phyloP scores from a whole-genome alignment of 352 stramenopile genomes.

The Phytophthora aleatoria region DNA sequence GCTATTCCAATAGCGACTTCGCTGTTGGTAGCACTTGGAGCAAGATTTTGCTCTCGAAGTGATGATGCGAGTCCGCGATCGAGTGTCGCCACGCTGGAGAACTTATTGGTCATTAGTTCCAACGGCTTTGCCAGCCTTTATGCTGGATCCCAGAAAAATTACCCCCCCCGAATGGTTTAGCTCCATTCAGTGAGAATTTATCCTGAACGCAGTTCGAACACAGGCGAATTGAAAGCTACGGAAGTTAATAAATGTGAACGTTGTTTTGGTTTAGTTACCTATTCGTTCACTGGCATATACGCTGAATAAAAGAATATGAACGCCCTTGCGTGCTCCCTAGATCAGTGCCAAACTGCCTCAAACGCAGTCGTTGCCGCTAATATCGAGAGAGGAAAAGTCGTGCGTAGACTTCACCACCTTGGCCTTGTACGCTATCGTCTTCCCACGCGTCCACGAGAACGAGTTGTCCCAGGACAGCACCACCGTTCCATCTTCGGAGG shows the following conservation, averaged over 20 bases:
- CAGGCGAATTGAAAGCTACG: background rate
- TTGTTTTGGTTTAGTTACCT: background rate
- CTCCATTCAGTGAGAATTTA: background rate
- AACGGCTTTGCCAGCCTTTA: background rate
- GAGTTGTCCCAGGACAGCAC: slow-evolving; percentile 80
- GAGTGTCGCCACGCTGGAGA: background rate
- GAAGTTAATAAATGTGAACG: background rate
- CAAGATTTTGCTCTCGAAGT: background rate
- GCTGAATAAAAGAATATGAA: slow-evolving; percentile 7
- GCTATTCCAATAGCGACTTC: background rate
- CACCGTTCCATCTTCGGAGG: slow-evolving; percentile 64
- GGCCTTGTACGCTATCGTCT: slow-evolving; percentile 77
- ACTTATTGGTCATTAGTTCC: background rate
- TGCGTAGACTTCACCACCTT: slow-evolving; percentile 80
- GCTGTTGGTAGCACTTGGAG: background rate
- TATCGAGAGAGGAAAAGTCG: slow-evolving; percentile 77
- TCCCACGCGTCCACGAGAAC: slow-evolving; percentile 71
- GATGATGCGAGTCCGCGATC: background rate
- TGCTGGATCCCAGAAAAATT: background rate
- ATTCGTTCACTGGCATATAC: background rate
- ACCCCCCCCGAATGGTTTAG: background rate
- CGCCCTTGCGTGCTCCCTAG: background rate
- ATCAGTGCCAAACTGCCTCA: slow-evolving; percentile 9
- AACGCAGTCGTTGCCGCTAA: slow-evolving; percentile 75
- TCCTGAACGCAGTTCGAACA: background rate